Evolutionary conservation across 495 filamentous ascomycete genomes (phyloP).

Genomic region (Pyrenula massariospora): DNA sequence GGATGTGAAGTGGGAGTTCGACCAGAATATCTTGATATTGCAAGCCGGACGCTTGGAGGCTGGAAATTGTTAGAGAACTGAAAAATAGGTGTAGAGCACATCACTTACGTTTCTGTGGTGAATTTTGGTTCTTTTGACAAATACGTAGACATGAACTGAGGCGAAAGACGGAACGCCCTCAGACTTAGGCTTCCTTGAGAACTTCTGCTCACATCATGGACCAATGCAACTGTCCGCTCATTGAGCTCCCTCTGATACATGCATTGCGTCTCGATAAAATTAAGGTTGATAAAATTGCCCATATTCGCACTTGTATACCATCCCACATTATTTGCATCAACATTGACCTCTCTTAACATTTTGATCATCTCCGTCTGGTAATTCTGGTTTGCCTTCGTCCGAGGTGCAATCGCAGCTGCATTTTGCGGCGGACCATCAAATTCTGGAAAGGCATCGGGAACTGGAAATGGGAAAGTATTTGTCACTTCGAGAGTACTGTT

Average conservation of each 20-base stretch:
- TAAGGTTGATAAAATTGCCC: conserved; percentile 92
- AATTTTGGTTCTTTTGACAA: conserved; percentile 79
- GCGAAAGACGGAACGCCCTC: conserved; percentile 80
- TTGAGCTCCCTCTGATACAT: conserved; percentile 92
- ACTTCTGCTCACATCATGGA: conserved; percentile 90
- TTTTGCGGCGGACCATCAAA: conserved; percentile 65
- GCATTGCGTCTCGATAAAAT: conserved; percentile 96
- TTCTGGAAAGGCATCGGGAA: conserved; percentile 63
- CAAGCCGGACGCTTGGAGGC: conserved; percentile 81
- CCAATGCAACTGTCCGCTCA: conserved; percentile 83
- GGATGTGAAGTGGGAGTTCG: conserved; percentile 82
- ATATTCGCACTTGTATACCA: conserved; percentile 99
- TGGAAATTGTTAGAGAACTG: conserved; percentile 21
- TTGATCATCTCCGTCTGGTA: conserved; percentile 98
- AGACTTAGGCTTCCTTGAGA: conserved; percentile 83
- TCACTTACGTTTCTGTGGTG: conserved; percentile 74
- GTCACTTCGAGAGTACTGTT: conserved; percentile 78
- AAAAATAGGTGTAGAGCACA: background rate
- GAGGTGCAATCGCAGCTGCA: conserved; percentile 75
- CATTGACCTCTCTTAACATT: conserved; percentile 90
- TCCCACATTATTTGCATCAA: conserved; percentile 94
- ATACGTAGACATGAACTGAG: conserved; percentile 80
- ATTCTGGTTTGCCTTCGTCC: conserved; percentile 73
- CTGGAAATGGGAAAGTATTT: conserved; percentile 89
- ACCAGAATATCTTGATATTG: conserved; percentile 89